Base-by-base conservation (phyloP, 148 eudicot genomes). In the Agrostemma githago region DNA sequence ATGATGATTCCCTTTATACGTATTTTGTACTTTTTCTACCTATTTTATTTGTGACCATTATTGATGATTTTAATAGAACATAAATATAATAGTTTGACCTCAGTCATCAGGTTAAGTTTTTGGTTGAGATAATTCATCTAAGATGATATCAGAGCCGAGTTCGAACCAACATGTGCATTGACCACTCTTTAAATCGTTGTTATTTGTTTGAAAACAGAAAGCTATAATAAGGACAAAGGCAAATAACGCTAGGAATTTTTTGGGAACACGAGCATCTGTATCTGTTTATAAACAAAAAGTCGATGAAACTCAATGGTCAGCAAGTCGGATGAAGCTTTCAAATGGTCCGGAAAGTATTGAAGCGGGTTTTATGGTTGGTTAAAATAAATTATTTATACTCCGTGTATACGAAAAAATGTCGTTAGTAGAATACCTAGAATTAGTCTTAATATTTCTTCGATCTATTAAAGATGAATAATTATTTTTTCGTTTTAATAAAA, bases 311-410 rank as follows among this genome's bases (percentile, higher is more conserved):
- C 71, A 68, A 68, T 68, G 71, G 71, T 43, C 71, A 1, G 17
- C 71, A 26, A 21, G 54, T 68, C 51, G 71, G 12, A n/a, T 68
- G 11, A 68, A 43, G 20, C 57, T 68, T 17, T 43, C 26, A 16
- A 68, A 68, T 44, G 54, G 54, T 1, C 4, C 21, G n/a, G 71
- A 68, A 1, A 42, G 53, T 17, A 68, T 68, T 17, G 71, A 68
- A 43, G 56, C 71, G 7, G 71, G 71, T n/a, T 68, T 54, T 54
- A 68, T 68, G 71, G 71, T 68, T 43, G 44, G 71, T n/a, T 43
- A 43, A 4, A 5, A 64, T 26, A 26, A 26, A 26, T 26, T 26
- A 26, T 26, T 26, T 26, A 26, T 26, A 26, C 34, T 26, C 34
- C 34, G 34, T 26, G 34, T 26, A 26, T 26, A 26, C 34, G 34